phyloP scores from a whole-genome alignment of 2,329 filamentous ascomycete species.

The Colletotrichum aenigma region DNA sequence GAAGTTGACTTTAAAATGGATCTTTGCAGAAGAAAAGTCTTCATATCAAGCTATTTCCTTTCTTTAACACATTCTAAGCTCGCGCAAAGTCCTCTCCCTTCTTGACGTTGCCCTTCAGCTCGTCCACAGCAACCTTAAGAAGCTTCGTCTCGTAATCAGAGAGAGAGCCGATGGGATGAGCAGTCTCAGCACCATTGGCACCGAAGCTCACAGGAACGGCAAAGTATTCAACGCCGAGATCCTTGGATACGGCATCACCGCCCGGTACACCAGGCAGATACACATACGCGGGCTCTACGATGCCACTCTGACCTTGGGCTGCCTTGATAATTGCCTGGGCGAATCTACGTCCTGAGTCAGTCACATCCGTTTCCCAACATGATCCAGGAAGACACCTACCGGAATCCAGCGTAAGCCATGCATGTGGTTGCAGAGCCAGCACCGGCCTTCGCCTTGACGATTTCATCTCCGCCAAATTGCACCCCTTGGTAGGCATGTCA shows the following conservation, averaged over 20 bases:
- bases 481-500: slow-evolving; percentile 47
- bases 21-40: neutral
- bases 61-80: neutral
- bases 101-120: neutral
- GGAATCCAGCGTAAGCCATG: slow-evolving; percentile 72
- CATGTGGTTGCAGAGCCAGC: slow-evolving; percentile 83
- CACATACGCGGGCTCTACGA: slow-evolving; percentile 63
- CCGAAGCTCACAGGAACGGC: slow-evolving; percentile 4
- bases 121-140: neutral
- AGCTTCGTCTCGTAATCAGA: neutral
- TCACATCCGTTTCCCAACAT: neutral
- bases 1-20: neutral
- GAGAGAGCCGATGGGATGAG: neutral
- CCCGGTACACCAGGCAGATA: slow-evolving; percentile 73
- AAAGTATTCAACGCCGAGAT: slow-evolving; percentile 68
- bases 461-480: slow-evolving; percentile 82
- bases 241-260: slow-evolving; percentile 62
- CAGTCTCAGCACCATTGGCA: neutral
- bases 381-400: neutral
- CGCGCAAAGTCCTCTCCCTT: neutral
- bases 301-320: slow-evolving; percentile 72
- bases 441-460: slow-evolving; percentile 86
- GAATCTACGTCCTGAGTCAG: slow-evolving; percentile 7
- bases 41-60: neutral
- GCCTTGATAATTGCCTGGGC: slow-evolving; percentile 77